phyloP scores from a whole-genome alignment of 345 rosid genomes.

The Draba incana region DNA sequence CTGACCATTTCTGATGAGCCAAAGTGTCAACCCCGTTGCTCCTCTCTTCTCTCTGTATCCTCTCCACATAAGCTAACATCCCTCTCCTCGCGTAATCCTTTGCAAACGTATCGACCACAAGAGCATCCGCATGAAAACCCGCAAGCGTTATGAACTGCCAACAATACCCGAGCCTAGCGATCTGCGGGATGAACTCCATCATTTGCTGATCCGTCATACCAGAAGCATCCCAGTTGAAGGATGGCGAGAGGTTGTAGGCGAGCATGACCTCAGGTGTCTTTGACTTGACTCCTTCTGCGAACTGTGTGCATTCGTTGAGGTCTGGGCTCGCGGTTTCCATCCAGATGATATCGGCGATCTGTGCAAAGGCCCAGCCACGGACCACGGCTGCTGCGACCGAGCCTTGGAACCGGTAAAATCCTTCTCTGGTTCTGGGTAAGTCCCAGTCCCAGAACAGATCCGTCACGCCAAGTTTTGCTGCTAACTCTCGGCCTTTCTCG shows the following conservation, averaged over 20 bases:
- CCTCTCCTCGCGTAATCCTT: slow-evolving; percentile 82
- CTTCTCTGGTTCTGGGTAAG: slow-evolving; percentile 92
- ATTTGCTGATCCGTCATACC: slow-evolving; percentile 85
- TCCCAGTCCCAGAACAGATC: slow-evolving; percentile 99
- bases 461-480: slow-evolving; percentile 66
- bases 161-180: slow-evolving; percentile 77
- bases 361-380: slow-evolving; percentile 91
- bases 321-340: slow-evolving; percentile 95
- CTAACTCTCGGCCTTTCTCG: slow-evolving; percentile 71
- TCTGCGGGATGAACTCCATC: slow-evolving; percentile 84
- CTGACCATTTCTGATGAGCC: slow-evolving; percentile 99
- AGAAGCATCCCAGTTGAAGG: slow-evolving; percentile 96
- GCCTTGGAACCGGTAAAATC: slow-evolving; percentile 91
- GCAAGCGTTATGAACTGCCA: slow-evolving; percentile 98
- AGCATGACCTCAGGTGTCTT: slow-evolving; percentile 76
- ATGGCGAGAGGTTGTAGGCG: slow-evolving; percentile 93
- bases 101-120: slow-evolving; percentile 82
- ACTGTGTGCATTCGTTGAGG: slow-evolving; percentile 70
- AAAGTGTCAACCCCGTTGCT: slow-evolving; percentile 90
- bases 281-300: slow-evolving; percentile 75
- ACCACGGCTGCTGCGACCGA: slow-evolving; percentile 81
- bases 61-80: slow-evolving; percentile 95
- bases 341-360: slow-evolving; percentile 82
- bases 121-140: slow-evolving; percentile 93
- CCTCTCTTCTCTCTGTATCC: slow-evolving; percentile 96